Evolutionary conservation across 208 protist species (phyloP), one percentile per base, ranked within the genome.

Genomic region (Jaenimonas drosophilae): DNA sequence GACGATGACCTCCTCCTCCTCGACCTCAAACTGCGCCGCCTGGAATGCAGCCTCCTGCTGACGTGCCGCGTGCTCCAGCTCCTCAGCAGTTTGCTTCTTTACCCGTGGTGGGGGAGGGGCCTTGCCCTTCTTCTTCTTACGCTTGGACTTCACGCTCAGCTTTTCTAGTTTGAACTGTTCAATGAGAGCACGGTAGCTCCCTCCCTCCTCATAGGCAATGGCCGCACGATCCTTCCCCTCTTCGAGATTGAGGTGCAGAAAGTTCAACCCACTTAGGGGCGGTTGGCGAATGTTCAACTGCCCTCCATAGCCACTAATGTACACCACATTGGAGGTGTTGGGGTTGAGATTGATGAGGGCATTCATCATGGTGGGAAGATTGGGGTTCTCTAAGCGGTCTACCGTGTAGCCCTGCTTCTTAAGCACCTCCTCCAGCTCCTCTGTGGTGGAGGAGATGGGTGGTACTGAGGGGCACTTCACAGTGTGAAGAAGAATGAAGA

Each of bases 281-380:
- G 85, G 76, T 56, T 89, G 85, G 0, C 70, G 65, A 32, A 93
- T 47, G 40, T 64, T 59, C 46, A 93, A 53, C 16, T 56, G 49
- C 7, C 85, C 85, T 38, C 85, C 85, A 48, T 94, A 94, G 12
- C 80, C 85, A 49, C 72, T 85, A 38, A 94, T 59, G 65, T 87
- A 90, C 7, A 94, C 60, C 52, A 94, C 86, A 36, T 51, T 82
- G 7, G 73, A 83, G 47, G 57, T 70, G 24, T 70, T 58, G 4
- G 69, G 59, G 50, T 80, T 70, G 4, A 86, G 34, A 21, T 82
- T 64, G 1, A 67, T 60, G 20, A 94, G 19, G 3, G 76, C 60
- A 23, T 73, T 76, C 54, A 83, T 58, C 28, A 94, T 46, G 6
- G 56, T 58, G 4, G 54, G 32, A 34, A 54, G 54, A 23, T 62